These are phyloP conservation scores for Lagenidium giganteum DNA, from an alignment of 352 stramenopile genomes.

Conservation along the genomic window DNA sequence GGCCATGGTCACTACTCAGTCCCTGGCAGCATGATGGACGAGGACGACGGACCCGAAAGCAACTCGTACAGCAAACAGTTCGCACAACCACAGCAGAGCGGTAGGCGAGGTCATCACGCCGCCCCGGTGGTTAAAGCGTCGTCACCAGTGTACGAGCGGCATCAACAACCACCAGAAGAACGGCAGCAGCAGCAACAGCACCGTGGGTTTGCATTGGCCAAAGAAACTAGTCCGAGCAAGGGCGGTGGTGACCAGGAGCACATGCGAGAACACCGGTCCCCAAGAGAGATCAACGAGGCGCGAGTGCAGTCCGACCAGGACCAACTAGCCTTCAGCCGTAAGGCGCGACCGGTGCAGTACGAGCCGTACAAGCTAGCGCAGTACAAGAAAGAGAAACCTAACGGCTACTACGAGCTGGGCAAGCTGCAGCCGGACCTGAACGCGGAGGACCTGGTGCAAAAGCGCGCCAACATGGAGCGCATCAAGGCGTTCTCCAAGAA, in stretches of 20 bases:
- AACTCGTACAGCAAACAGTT: no score
- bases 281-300: constrained; percentile 56
- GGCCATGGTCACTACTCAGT: constrained; percentile 22
- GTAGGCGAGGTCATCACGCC: no score
- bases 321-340: constrained; percentile 74
- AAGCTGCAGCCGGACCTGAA: constrained; percentile 87
- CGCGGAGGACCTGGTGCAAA: constrained; percentile 69
- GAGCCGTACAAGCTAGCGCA: constrained; percentile 81
- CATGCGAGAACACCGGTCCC: constrained; percentile 35
- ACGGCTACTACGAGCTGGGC: constrained; percentile 84
- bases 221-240: no score
- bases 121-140: no score
- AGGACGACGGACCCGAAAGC: constrained; percentile 24
- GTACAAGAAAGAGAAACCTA: constrained; percentile 84
- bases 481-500: constrained; percentile 86
- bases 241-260: constrained; percentile 16
- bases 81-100: constrained; percentile 2
- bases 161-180: no score
- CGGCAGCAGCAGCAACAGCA: no score
- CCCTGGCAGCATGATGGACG: constrained; percentile 25
- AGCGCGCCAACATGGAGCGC: constrained; percentile 67
- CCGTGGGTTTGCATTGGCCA: no score
- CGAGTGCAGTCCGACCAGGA: constrained; percentile 50
- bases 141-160: no score
- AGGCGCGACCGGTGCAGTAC: constrained; percentile 68